A percentile compares a stretch with the other conserved stretches of the same genome.
Evolutionary conservation across 345 rosid species (phyloP).

Genomic region (Melaleuca quinquenervia): DNA sequence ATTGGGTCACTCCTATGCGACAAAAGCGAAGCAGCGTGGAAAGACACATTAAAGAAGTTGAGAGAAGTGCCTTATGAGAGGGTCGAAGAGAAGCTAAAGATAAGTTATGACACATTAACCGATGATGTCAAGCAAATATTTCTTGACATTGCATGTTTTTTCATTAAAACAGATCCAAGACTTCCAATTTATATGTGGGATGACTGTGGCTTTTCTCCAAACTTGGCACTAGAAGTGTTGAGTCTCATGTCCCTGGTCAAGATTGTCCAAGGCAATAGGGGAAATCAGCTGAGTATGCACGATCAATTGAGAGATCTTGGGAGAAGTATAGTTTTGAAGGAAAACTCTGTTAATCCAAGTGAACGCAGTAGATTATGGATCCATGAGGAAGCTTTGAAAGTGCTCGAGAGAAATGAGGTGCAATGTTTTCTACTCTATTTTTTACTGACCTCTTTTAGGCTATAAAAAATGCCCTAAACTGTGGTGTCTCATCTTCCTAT

Average conservation of each 20-base stretch:
- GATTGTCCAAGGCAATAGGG: neutral
- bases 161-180: neutral
- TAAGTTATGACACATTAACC: neutral
- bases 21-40: neutral
- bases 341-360: neutral
- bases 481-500: neutral
- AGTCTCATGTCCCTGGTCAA: neutral
- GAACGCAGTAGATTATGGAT: neutral
- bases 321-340: neutral
- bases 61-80: neutral
- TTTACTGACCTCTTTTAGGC: neutral
- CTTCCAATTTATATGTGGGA: constrained; percentile 1
- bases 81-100: neutral
- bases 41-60: neutral
- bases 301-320: neutral
- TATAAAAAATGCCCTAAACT: neutral
- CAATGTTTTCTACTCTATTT: neutral
- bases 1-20: neutral
- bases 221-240: neutral
- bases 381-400: neutral
- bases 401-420: neutral
- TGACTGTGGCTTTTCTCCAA: neutral
- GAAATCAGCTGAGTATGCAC: neutral
- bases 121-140: neutral
- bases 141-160: neutral